Evolutionary conservation across 2,329 filamentous ascomycete genomes (phyloP).

Genomic region (Apiospora arundinis): DNA sequence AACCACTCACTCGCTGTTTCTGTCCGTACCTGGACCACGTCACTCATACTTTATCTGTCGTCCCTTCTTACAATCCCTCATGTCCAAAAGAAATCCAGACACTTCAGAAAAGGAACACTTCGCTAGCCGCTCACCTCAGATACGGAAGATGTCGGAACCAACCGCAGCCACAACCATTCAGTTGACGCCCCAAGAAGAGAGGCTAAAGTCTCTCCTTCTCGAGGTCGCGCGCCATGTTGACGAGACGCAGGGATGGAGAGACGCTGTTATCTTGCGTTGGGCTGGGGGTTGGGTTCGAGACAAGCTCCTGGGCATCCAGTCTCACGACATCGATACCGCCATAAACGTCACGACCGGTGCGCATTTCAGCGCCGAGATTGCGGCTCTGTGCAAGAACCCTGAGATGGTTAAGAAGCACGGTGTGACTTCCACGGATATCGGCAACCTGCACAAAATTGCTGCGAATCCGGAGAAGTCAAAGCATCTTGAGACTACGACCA

Average conservation of each 20-base stretch:
- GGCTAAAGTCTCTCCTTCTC: too few species aligned
- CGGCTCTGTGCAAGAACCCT: conserved; percentile 68
- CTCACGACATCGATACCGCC: too few species aligned
- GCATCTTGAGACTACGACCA: conserved; percentile 90
- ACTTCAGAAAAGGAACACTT: conserved; percentile 28
- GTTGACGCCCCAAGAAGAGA: too few species aligned
- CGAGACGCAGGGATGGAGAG: conserved; percentile 49
- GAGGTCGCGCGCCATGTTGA: conserved; percentile 78
- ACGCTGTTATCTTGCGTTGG: conserved; percentile 74
- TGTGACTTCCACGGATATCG: conserved; percentile 65
- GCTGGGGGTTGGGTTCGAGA: conserved; percentile 90
- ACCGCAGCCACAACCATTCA: conserved; percentile 37
- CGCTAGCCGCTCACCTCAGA: conserved; percentile 30
- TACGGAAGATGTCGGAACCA: conserved; percentile 38
- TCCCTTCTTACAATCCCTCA: conserved; percentile 25
- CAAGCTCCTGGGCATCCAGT: conserved; percentile 73
- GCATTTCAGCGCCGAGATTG: conserved; percentile 73
- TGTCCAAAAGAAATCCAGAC: conserved; percentile 40
- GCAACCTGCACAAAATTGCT: conserved; percentile 84
- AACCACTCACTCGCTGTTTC: background rate
- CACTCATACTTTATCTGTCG: background rate
- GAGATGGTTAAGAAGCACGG: conserved; percentile 67
- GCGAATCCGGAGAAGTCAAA: too few species aligned
- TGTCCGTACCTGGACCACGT: background rate
- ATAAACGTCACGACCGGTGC: conserved; percentile 87